A percentile compares a stretch with the other conserved stretches of the same genome.
phyloP scores from a whole-genome alignment of 78 protist genomes.

The Dictyostelium firmibasis region DNA sequence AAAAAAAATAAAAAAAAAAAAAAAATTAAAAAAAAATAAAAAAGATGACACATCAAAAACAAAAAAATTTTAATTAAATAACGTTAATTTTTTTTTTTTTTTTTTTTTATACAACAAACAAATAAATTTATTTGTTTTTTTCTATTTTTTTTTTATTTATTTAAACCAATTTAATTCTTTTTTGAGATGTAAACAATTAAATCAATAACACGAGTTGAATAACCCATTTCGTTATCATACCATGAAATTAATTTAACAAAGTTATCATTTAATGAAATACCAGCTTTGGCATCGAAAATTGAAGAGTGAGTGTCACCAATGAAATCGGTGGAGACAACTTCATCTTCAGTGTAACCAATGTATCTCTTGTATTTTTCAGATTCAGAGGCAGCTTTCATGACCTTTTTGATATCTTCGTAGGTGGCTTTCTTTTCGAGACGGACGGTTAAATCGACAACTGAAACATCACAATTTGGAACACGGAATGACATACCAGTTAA shows the following conservation, averaged over 20 bases:
- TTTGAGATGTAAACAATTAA: slow-evolving; percentile 81
- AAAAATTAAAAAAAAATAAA: not conserved
- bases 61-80: too few species aligned
- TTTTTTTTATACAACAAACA: not conserved
- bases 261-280: slow-evolving; percentile 94
- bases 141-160: not conserved
- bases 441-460: slow-evolving; percentile 99
- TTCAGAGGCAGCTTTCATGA: slow-evolving; percentile 91
- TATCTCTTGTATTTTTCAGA: slow-evolving; percentile 86
- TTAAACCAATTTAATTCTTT: slow-evolving; percentile 3
- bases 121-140: not conserved
- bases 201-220: slow-evolving; percentile 97
- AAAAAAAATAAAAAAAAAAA: not conserved
- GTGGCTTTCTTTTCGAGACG: slow-evolving; percentile 91
- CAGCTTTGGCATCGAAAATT: slow-evolving; percentile 98
- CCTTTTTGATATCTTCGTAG: slow-evolving; percentile 93
- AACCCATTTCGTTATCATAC: slow-evolving; percentile 99
- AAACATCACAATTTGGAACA: slow-evolving; percentile 99
- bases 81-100: not conserved
- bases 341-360: slow-evolving; percentile 98
- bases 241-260: slow-evolving; percentile 98
- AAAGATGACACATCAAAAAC: not conserved
- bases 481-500: slow-evolving; percentile 99
- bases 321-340: slow-evolving; percentile 98
- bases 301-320: slow-evolving; percentile 92